Evolutionary conservation across 2,329 filamentous ascomycete genomes (phyloP).

Genomic region (Trichoderma sp.): DNA sequence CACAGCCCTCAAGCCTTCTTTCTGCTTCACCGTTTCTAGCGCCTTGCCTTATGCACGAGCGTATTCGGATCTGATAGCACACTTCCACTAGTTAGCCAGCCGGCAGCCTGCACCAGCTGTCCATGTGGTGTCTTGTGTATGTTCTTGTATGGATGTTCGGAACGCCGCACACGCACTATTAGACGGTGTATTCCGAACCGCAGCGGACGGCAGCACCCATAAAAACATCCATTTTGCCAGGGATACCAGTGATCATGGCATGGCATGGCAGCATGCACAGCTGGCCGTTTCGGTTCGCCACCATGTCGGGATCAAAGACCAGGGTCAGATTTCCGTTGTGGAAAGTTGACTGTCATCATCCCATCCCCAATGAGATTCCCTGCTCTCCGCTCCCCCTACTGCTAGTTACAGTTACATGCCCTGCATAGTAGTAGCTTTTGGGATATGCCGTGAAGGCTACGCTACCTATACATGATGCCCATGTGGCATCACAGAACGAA

Average conservation of each 20-base stretch:
- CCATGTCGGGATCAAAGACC: neutral
- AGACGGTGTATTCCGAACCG: neutral
- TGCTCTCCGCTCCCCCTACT: neutral
- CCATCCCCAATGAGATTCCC: neutral
- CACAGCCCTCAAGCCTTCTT: neutral
- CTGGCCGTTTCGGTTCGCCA: neutral
- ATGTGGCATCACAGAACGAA: neutral
- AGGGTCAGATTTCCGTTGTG: neutral
- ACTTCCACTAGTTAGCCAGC: neutral
- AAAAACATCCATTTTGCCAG: neutral
- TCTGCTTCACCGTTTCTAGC: conserved; percentile 5
- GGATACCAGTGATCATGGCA: neutral
- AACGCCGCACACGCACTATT: neutral
- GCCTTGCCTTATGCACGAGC: conserved; percentile 3
- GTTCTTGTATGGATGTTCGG: neutral
- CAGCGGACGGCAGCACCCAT: neutral
- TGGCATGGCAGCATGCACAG: neutral
- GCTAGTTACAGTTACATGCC: neutral
- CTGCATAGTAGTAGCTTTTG: neutral
- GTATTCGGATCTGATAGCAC: conserved; percentile 8
- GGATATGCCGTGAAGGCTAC: neutral
- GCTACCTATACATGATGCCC: neutral
- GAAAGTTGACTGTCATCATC: neutral
- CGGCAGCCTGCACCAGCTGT: neutral
- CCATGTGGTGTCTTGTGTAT: neutral